phyloP scores from a whole-genome alignment of 2,329 filamentous ascomycete genomes.

The Podosphaera fusca region DNA sequence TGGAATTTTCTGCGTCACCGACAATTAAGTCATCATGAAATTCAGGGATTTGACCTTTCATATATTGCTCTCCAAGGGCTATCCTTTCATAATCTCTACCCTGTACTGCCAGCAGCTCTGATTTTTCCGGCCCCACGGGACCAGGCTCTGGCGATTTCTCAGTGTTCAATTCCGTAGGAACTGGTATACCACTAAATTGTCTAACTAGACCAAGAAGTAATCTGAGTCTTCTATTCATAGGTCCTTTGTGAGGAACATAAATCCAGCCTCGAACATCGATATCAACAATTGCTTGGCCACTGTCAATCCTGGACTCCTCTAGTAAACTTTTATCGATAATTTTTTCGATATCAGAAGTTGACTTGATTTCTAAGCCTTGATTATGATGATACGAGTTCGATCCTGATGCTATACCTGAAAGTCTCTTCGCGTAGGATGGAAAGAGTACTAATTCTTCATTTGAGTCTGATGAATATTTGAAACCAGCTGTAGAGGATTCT shows the following conservation, averaged over 20 bases:
- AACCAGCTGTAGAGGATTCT: constrained; percentile 54
- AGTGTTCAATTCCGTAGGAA: constrained; percentile 12
- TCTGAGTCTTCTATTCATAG: constrained; percentile 68
- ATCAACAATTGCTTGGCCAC: constrained; percentile 69
- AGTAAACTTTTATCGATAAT: constrained; percentile 50
- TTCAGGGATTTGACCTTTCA: constrained; percentile 17
- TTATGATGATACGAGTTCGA: constrained; percentile 7
- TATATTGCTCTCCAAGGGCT: constrained; percentile 50
- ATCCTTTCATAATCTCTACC: constrained; percentile 39
- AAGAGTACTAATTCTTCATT: constrained; percentile 89
- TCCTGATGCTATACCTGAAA: constrained; percentile 7
- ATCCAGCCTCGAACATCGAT: constrained; percentile 93
- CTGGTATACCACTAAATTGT: constrained; percentile 67
- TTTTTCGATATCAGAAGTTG: constrained; percentile 18
- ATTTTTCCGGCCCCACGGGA: constrained; percentile 15
- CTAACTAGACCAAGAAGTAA: constrained; percentile 69
- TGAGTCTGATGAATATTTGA: constrained; percentile 55
- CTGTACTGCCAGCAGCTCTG: constrained; percentile 13
- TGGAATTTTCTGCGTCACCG: neutral
- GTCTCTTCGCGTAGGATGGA: constrained; percentile 61
- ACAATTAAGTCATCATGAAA: neutral
- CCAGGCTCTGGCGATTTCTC: constrained; percentile 12
- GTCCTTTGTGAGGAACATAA: constrained; percentile 64
- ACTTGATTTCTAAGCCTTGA: constrained; percentile 12
- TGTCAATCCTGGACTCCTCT: constrained; percentile 41